Percentiles rank a stretch among this genome's conserved stretches.
phyloP scores from a whole-genome alignment of 768 basidiomycete species.

The Botryobasidium botryosum region DNA sequence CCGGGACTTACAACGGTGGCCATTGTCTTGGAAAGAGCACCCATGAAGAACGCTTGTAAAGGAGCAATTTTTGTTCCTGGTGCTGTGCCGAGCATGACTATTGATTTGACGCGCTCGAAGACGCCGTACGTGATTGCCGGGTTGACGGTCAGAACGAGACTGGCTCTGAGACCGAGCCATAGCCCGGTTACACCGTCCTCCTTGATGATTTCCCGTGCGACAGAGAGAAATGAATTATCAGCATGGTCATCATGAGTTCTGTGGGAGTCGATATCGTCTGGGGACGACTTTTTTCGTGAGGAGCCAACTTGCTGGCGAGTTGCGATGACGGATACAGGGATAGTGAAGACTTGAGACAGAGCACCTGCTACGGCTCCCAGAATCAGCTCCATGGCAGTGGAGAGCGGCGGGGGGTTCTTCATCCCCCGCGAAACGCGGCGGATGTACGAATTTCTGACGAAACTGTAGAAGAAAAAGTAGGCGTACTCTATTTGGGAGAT shows the following conservation, averaged over 20 bases:
- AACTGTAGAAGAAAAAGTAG: conserved; percentile 98
- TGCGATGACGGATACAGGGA: conserved; percentile 93
- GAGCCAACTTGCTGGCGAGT: conserved; percentile 87
- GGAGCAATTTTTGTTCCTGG: conserved; percentile 49
- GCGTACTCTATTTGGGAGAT: conserved; percentile 59
- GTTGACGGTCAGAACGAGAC: conserved; percentile 89
- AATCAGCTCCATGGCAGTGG: conserved; percentile 63
- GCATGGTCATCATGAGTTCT: conserved; percentile 9
- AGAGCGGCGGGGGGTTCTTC: conserved; percentile 38
- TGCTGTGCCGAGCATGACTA: conserved; percentile 40
- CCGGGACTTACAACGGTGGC: conserved; percentile 67
- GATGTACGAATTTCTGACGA: conserved; percentile 71
- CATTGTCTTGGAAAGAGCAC: conserved; percentile 84
- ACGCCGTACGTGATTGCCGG: conserved; percentile 95
- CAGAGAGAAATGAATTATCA: conserved; percentile 64
- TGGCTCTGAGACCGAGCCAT: conserved; percentile 87
- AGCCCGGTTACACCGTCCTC: conserved; percentile 79
- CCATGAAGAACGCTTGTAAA: conserved; percentile 65
- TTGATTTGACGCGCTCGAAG: conserved; percentile 77
- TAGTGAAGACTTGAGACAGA: conserved; percentile 93
- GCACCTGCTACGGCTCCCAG: conserved; percentile 88
- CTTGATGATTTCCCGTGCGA: conserved; percentile 71
- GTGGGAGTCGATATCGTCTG: background rate
- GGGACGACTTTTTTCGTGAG: conserved; percentile 5
- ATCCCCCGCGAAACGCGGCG: conserved; percentile 48